Conservation (phyloP, 2,329 filamentous ascomycete genomes). For the Aspergillaceae sp. region DNA sequence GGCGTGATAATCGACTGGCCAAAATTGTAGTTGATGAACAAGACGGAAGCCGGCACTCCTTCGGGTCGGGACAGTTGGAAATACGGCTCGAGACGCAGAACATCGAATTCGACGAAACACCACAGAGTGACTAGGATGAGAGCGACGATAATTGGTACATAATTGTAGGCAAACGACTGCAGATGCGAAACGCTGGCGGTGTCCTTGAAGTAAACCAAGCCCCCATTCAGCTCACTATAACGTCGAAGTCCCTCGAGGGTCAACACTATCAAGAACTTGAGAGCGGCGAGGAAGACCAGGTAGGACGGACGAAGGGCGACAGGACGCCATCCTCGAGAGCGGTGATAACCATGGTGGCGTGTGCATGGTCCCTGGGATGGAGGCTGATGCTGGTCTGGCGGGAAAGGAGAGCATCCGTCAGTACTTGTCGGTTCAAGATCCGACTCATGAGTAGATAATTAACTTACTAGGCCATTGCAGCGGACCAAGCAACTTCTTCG, state of each 20-base stretch:
- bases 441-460: neutral
- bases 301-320: slow-evolving; percentile 25
- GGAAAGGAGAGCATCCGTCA: slow-evolving; percentile 6
- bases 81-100: slow-evolving; percentile 42
- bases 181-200: slow-evolving; percentile 19
- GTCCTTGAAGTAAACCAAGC: slow-evolving; percentile 21
- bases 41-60: slow-evolving; percentile 23
- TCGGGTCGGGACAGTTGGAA: slow-evolving; percentile 32
- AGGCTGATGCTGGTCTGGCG: neutral
- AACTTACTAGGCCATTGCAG: slow-evolving; percentile 12
- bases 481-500: slow-evolving; percentile 7
- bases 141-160: slow-evolving; percentile 37
- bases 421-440: neutral
- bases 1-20: slow-evolving; percentile 28
- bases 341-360: slow-evolving; percentile 2
- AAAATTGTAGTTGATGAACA: slow-evolving; percentile 31
- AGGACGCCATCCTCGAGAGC: slow-evolving; percentile 21
- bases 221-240: slow-evolving; percentile 20
- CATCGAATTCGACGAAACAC: slow-evolving; percentile 44
- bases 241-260: slow-evolving; percentile 21
- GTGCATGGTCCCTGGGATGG: neutral
- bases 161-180: slow-evolving; percentile 29
- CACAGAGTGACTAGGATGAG: slow-evolving; percentile 40
- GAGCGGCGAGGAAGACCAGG: slow-evolving; percentile 13
- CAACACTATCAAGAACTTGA: slow-evolving; percentile 19